Conservation (phyloP, 305 asterid genomes). For the Plantago coronopus region DNA sequence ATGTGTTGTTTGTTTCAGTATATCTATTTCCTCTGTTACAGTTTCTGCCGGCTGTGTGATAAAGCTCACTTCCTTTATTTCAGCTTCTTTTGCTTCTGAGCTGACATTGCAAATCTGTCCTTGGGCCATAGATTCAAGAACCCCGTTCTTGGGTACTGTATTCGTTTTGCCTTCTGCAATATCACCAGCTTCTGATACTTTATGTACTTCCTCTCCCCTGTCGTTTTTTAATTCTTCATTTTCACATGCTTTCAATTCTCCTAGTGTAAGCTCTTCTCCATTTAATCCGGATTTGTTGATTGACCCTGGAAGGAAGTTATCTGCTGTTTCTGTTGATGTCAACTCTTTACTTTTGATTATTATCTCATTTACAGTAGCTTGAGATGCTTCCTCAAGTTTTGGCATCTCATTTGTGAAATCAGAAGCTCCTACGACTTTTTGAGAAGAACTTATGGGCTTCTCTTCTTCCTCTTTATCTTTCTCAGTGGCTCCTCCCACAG, state of each 20-base stretch:
- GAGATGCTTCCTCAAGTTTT: constrained; percentile 25
- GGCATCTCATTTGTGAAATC: constrained; percentile 23
- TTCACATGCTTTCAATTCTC: constrained; percentile 21
- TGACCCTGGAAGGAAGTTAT: constrained; percentile 31
- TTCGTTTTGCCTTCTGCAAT: constrained; percentile 12
- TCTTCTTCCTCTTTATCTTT: constrained; percentile 22
- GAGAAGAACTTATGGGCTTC: constrained; percentile 14
- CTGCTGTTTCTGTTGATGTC: constrained; percentile 23
- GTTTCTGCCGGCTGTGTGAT: constrained; percentile 26
- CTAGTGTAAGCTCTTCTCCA: constrained; percentile 22
- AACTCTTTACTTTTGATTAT: constrained; percentile 20
- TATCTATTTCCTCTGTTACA: constrained; percentile 19
- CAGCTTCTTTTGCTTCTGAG: constrained; percentile 27
- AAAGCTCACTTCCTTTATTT: constrained; percentile 24
- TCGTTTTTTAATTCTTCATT: constrained; percentile 28
- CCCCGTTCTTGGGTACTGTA: constrained; percentile 13
- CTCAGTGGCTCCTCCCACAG: constrained; percentile 16
- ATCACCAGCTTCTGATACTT: constrained; percentile 22
- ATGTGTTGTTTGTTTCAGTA: constrained; percentile 15
- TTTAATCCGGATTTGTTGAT: constrained; percentile 23
- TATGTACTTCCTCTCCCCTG: constrained; percentile 32
- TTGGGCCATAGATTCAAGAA: constrained; percentile 29
- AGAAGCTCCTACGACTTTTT: constrained; percentile 17
- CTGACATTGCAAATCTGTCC: constrained; percentile 22
- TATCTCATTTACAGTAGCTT: constrained; percentile 22